phyloP scores from a whole-genome alignment of 495 filamentous ascomycete species.

The Lepraria neglecta region DNA sequence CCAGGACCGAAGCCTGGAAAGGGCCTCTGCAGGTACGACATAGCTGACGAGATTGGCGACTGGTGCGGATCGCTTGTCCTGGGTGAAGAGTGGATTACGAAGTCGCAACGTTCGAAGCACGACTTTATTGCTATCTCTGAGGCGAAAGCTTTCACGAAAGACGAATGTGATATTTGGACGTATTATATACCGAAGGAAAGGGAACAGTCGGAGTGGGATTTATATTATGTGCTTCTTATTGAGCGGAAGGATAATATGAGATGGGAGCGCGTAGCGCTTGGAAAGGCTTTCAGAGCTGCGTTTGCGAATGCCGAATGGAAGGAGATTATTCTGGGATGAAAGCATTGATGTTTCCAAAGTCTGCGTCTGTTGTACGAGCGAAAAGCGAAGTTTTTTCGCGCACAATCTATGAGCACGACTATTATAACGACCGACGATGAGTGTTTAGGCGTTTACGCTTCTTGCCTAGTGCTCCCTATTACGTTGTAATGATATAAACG shows the following conservation, averaged over 20 bases:
- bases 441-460: too few relatives aligned
- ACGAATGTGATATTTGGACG: constrained; percentile 10
- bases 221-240: constrained; percentile 13
- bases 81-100: background rate
- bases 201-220: constrained; percentile 15
- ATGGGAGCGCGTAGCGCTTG: constrained; percentile 13
- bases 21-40: constrained; percentile 2
- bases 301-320: constrained; percentile 10
- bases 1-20: background rate
- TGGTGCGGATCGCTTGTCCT: constrained; percentile 15
- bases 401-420: too few relatives aligned
- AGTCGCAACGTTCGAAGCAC: background rate
- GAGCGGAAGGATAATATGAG: constrained; percentile 6
- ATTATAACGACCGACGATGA: too few relatives aligned
- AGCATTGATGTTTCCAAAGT: background rate
- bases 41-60: constrained; percentile 6
- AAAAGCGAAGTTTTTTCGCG: too few relatives aligned
- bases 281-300: constrained; percentile 7
- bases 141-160: constrained; percentile 9
- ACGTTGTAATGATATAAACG: too few relatives aligned
- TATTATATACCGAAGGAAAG: constrained; percentile 16
- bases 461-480: too few relatives aligned
- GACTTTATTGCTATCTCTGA: constrained; percentile 13
- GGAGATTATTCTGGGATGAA: constrained; percentile 1
- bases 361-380: too few relatives aligned